phyloP scores from a whole-genome alignment of 2,329 filamentous ascomycete species.

The Coniochaeta sp. region DNA sequence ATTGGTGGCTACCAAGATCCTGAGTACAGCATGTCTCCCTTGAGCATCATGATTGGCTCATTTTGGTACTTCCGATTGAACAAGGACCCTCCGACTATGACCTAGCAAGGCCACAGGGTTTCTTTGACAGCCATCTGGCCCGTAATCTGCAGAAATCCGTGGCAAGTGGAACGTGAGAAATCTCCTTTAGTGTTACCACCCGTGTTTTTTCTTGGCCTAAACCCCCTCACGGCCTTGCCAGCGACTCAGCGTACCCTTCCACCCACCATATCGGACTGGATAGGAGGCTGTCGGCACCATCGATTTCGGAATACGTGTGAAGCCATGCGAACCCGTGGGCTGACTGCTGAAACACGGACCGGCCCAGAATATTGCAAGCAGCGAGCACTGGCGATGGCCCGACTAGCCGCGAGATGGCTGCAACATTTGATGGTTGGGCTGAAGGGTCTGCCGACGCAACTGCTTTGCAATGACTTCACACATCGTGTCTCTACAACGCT shows the following conservation, averaged over 20 bases:
- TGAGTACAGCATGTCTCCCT: not conserved
- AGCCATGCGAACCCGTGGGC: not conserved
- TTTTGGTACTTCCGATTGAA: not conserved
- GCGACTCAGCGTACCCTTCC: not conserved
- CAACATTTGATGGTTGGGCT: not conserved
- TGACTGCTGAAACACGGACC: not conserved
- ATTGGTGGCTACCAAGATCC: not conserved
- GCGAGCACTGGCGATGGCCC: not conserved
- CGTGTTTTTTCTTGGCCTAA: not conserved
- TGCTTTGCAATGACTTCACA: not conserved
- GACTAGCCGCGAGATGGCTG: not conserved
- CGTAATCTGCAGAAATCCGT: not conserved
- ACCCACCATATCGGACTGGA: not conserved
- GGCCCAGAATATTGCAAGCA: not conserved
- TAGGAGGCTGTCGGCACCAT: not conserved
- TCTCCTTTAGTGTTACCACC: not conserved
- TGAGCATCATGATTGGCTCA: not conserved
- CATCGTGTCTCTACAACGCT: not conserved
- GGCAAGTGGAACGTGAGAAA: not conserved
- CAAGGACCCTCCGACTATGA: not conserved
- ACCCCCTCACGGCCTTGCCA: not conserved
- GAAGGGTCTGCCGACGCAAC: not conserved
- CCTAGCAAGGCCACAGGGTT: not conserved
- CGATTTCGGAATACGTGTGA: not conserved
- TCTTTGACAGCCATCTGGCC: not conserved